A percentile compares a stretch with the other conserved stretches of the same genome.
Evolutionary conservation across 495 filamentous ascomycete species (phyloP).

Genomic region (Aspergillus carlsbadensis): DNA sequence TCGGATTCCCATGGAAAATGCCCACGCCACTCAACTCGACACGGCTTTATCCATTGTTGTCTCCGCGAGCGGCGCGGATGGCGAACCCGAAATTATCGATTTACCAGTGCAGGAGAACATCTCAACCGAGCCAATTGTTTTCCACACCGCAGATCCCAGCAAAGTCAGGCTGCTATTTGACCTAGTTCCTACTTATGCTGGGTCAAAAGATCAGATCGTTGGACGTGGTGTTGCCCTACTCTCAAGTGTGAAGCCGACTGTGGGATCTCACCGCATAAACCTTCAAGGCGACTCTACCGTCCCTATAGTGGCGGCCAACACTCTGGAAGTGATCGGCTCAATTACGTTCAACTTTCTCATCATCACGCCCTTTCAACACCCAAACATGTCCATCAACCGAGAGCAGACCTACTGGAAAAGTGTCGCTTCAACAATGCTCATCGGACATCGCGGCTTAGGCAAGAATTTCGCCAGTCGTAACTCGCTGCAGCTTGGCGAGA

Average conservation of each 20-base stretch:
- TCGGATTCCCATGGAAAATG: conserved; percentile 77
- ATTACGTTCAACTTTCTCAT: conserved; percentile 97
- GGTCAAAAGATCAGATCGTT: conserved; percentile 80
- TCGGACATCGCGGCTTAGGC: conserved; percentile 88
- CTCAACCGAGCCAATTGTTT: conserved; percentile 86
- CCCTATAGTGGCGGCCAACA: conserved; percentile 78
- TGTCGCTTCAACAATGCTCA: conserved; percentile 78
- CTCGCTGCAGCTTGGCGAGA: conserved; percentile 92
- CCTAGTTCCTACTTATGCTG: conserved; percentile 94
- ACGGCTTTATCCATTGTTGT: conserved; percentile 90
- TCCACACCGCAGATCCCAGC: conserved; percentile 71
- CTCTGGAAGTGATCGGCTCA: conserved; percentile 85
- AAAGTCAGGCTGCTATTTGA: conserved; percentile 93
- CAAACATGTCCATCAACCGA: conserved; percentile 85
- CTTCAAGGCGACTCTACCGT: conserved; percentile 92
- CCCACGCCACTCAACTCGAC: conserved; percentile 88
- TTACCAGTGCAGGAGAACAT: conserved; percentile 92
- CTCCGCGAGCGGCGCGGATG: conserved; percentile 82
- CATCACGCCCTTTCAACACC: conserved; percentile 91
- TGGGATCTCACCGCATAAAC: conserved; percentile 79
- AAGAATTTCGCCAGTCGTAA: conserved; percentile 82
- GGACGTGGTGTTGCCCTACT: conserved; percentile 92
- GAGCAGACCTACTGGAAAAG: conserved; percentile 96
- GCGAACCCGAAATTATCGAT: conserved; percentile 86
- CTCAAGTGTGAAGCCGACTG: conserved; percentile 73